A percentile compares a stretch with the other conserved stretches of the same genome.
Conservation (phyloP, 177 flowering plant genomes). For the Telopea speciosissima region DNA sequence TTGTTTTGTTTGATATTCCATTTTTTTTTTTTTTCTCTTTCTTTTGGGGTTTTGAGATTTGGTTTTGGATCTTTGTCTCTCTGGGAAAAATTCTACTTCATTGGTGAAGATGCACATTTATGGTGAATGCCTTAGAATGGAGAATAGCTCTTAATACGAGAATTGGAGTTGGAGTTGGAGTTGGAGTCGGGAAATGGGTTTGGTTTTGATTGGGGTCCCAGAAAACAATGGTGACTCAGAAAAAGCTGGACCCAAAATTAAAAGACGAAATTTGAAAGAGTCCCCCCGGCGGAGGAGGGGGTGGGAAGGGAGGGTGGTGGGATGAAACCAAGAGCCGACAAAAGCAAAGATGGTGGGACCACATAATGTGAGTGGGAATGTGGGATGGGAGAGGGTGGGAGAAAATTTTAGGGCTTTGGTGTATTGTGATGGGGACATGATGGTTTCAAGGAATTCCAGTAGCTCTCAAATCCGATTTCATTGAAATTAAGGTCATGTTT, state of each 20-base stretch:
- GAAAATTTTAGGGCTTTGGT: constrained; percentile 5
- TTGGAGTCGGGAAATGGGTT: too few relatives aligned
- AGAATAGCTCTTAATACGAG: too few relatives aligned
- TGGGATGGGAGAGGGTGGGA: neutral
- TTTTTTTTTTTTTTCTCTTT: constrained; percentile 1
- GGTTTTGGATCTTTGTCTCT: neutral
- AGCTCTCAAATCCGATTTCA: neutral
- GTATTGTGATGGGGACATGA: neutral
- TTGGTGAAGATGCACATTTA: too few relatives aligned
- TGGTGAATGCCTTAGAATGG: too few relatives aligned
- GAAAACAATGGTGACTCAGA: too few relatives aligned
- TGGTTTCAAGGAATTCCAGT: neutral
- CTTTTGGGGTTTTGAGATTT: neutral
- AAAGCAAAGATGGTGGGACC: constrained; percentile 14
- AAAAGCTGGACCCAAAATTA: too few relatives aligned
- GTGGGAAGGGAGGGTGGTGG: neutral
- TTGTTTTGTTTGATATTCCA: neutral
- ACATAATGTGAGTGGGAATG: constrained; percentile 3
- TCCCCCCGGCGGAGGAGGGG: neutral
- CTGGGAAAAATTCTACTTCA: neutral
- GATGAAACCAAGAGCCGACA: constrained; percentile 15
- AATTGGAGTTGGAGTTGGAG: too few relatives aligned
- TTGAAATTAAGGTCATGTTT: neutral
- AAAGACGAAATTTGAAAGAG: too few relatives aligned
- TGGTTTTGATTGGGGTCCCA: too few relatives aligned